These are phyloP conservation scores for Phoma sp. DNA, from an alignment of 2,329 filamentous ascomycete genomes.

Conservation along the genomic window DNA sequence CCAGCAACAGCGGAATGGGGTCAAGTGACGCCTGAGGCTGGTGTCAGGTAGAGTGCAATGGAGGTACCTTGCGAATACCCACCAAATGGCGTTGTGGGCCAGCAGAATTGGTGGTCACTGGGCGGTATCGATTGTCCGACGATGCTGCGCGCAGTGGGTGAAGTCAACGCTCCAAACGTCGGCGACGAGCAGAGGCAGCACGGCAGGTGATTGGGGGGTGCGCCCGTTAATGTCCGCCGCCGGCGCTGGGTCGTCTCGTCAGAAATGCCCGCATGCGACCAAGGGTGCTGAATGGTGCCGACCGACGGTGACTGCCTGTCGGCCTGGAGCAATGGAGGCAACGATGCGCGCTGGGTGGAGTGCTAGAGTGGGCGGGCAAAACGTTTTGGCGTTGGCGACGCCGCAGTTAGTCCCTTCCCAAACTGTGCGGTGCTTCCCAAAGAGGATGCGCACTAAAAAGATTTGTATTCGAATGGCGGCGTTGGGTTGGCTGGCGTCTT, in stretches of 20 bases:
- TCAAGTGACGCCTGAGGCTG: conserved; percentile 6
- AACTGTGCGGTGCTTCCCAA: conserved; percentile 25
- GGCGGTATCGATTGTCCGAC: conserved; percentile 12
- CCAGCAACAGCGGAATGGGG: conserved; percentile 6
- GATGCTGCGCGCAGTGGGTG: conserved; percentile 10
- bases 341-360: conserved; percentile 14
- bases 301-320: conserved; percentile 14
- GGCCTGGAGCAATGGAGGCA: conserved; percentile 13
- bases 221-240: conserved; percentile 21
- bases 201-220: conserved; percentile 10
- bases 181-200: conserved; percentile 2
- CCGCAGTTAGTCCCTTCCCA: conserved; percentile 24
- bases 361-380: conserved; percentile 14
- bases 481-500: conserved; percentile 20
- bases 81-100: conserved; percentile 10
- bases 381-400: conserved; percentile 21
- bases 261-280: conserved; percentile 19
- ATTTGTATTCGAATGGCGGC: conserved; percentile 32
- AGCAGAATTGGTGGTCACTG: conserved; percentile 3
- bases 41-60: conserved; percentile 30
- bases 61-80: conserved; percentile 6
- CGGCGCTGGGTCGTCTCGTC: conserved; percentile 21
- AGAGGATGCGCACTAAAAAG: conserved; percentile 16
- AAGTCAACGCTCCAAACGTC: conserved; percentile 13
- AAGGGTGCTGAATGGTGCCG: conserved; percentile 21